Evolutionary conservation across 1,284 basidiomycete species (phyloP).

Genomic region (Heterobasidion occidentale): DNA sequence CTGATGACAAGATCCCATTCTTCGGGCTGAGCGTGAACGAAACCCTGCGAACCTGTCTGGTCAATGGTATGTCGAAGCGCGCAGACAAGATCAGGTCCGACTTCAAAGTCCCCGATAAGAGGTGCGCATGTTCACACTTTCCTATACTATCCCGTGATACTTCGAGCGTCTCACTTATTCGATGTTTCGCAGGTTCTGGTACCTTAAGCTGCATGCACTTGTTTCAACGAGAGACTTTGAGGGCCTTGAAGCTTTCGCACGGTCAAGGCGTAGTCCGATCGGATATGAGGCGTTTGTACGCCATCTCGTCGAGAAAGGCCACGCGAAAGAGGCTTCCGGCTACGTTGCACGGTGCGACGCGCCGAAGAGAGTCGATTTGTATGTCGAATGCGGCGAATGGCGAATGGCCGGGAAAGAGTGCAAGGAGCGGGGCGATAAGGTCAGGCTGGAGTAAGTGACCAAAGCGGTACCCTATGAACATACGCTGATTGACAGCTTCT

Average conservation of each 20-base stretch:
- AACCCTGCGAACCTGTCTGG: constrained; percentile 69
- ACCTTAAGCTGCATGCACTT: constrained; percentile 80
- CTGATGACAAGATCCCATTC: constrained; percentile 68
- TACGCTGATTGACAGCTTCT: background rate
- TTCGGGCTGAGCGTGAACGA: constrained; percentile 80
- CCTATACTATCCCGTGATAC: background rate
- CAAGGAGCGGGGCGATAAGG: constrained; percentile 79
- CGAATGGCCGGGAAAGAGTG: constrained; percentile 79
- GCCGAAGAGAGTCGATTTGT: constrained; percentile 77
- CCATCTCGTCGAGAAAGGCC: constrained; percentile 66
- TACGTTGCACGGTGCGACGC: constrained; percentile 82
- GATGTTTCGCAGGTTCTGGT: constrained; percentile 71
- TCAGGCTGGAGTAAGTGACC: constrained; percentile 67
- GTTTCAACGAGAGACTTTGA: constrained; percentile 78
- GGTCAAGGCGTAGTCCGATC: constrained; percentile 85
- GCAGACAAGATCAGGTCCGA: constrained; percentile 83
- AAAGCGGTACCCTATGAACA: constrained; percentile 7
- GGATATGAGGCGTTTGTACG: constrained; percentile 93
- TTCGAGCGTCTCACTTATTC: background rate
- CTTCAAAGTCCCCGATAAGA: constrained; percentile 88
- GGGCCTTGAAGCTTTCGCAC: constrained; percentile 75
- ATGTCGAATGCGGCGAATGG: constrained; percentile 86
- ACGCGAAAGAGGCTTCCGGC: constrained; percentile 62
- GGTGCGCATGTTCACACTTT: constrained; percentile 32
- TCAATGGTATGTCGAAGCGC: constrained; percentile 74